Conservation (phyloP, 306 rosid species). For the Cucurbita argyrosperma region DNA sequence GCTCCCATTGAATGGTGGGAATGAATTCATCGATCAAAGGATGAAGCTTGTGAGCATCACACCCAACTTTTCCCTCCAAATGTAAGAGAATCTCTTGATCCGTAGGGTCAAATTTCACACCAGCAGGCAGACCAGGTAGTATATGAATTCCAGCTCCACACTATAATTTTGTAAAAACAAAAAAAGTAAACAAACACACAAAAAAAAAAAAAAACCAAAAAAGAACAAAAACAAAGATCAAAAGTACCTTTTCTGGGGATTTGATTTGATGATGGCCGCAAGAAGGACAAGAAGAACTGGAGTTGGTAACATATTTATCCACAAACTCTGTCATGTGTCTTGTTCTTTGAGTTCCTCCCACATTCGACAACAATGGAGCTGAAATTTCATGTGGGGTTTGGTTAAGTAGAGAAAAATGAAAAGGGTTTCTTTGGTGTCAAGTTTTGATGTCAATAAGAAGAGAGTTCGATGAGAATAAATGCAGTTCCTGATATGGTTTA, state of each 20-base stretch:
- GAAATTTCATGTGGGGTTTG: background rate
- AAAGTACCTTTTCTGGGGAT: background rate
- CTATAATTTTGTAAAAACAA: too few relatives aligned
- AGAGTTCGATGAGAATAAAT: slow-evolving; percentile 3
- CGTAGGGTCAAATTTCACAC: slow-evolving; percentile 8
- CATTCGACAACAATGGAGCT: background rate
- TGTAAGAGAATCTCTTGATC: slow-evolving; percentile 8
- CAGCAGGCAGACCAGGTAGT: slow-evolving; percentile 4
- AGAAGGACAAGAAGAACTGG: background rate
- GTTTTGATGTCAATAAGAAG: background rate
- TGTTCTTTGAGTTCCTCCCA: background rate
- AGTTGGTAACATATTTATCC: background rate
- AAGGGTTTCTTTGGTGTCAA: slow-evolving; percentile 5
- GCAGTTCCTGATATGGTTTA: background rate
- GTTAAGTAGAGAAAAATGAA: background rate
- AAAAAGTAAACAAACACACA: too few relatives aligned
- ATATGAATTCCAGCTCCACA: background rate
- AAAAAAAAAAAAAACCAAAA: background rate
- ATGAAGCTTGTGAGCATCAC: background rate
- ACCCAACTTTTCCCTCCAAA: background rate
- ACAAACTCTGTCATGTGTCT: background rate
- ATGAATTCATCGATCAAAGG: slow-evolving; percentile 5
- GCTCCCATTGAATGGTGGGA: slow-evolving; percentile 3
- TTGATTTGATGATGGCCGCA: slow-evolving; percentile 2
- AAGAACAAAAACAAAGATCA: background rate